Evolutionary conservation across 176 grass and related monocot species (phyloP), one percentile per base, ranked within the genome.

Genomic region (Oryza meridionalis): DNA sequence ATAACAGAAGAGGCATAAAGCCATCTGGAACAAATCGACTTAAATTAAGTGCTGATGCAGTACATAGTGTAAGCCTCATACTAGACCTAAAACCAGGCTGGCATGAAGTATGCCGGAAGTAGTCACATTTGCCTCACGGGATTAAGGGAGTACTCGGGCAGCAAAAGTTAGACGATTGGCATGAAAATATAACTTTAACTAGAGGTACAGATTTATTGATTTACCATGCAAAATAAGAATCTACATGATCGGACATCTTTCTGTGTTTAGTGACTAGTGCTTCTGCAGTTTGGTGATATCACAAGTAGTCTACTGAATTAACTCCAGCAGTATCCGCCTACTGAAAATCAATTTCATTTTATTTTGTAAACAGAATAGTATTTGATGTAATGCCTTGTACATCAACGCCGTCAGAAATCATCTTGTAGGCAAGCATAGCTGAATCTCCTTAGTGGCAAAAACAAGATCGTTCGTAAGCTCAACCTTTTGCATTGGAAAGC

Each of bases 361-460:
- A 44, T 32, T 13, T 47, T 17, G 25, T 15, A 47, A 33, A 65
- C 13, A 16, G 46, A 42, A 72, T 70, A 38, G 0, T 9, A 21
- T 24, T 49, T 63, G 37, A 46, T 62, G 46, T 53, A 16, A 45
- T 9, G 69, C 16, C 19, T 33, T 47, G 43, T 75, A 84, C 76
- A 73, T 87, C 78, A 45, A 89, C 87, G 70, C 80, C 83, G 74
- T 92, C 79, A 37, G 80, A 80, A 59, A 92, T 92, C 47, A 88
- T 63, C 1, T 80, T 75, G 66, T 89, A 79, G 69, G 80, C 80
- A 81, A 89, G 80, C 76, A 89, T 70, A 62, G 77, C 62, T 44
- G 86, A 58, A 63, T 73, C 82, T 61, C 38, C 38, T 40, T 40
- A 40, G 38, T 40, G 7, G 38, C 6, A 8, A 40, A 40, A 40